Evolutionary conservation across 176 grass and related monocot genomes (phyloP).

Genomic region (Tillandsia leiboldiana): DNA sequence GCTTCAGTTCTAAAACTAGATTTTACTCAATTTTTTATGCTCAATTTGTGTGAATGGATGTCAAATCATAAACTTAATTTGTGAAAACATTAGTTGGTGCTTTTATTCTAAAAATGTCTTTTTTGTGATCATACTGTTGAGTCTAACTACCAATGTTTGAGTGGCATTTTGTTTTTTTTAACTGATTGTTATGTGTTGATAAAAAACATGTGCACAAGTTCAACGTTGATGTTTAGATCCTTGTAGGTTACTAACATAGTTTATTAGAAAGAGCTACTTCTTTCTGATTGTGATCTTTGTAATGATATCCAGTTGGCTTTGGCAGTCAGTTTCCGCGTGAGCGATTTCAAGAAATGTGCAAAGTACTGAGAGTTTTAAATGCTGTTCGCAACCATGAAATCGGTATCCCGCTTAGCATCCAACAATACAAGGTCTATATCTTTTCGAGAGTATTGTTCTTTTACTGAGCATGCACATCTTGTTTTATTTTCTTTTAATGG

Average conservation of each 20-base stretch:
- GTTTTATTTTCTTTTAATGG: background rate
- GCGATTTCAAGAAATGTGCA: conserved; percentile 93
- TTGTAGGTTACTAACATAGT: conserved; percentile 12
- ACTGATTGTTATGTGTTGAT: background rate
- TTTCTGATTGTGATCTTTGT: conserved; percentile 64
- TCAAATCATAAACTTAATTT: too few relatives aligned
- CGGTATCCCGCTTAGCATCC: conserved; percentile 84
- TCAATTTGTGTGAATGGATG: too few relatives aligned
- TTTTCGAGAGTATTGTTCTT: conserved; percentile 22
- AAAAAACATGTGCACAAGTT: conserved; percentile 8
- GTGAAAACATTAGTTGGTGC: too few relatives aligned
- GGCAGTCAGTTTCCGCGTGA: conserved; percentile 87
- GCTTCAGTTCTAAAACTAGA: too few relatives aligned
- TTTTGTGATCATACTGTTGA: background rate
- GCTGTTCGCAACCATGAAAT: conserved; percentile 68
- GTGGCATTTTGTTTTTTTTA: background rate
- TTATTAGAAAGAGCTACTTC: conserved; percentile 31
- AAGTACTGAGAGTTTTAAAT: conserved; percentile 83
- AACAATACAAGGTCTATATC: conserved; percentile 73
- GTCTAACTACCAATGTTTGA: background rate
- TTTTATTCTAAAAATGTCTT: too few relatives aligned
- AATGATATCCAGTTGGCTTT: conserved; percentile 99
- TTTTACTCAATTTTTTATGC: too few relatives aligned
- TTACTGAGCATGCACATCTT: conserved; percentile 11
- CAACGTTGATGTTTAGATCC: background rate